phyloP scores from a whole-genome alignment of 257 asterid genomes.

The Orobanche coerulescens region DNA sequence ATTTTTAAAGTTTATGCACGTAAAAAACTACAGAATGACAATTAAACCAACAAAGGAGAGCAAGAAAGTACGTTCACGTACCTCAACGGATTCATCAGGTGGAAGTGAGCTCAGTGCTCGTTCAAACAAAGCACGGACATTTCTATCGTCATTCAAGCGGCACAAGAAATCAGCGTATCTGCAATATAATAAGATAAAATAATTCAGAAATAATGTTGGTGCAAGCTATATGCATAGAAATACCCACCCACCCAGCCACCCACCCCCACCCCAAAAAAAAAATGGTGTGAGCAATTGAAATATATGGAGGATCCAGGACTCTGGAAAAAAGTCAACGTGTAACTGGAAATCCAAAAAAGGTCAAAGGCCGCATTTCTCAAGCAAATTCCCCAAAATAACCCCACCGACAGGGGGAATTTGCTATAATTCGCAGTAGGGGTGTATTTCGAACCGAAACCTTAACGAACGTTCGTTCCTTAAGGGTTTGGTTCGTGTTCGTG shows the following conservation, averaged over 20 bases:
- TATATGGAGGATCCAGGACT: background rate
- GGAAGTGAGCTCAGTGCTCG: slow-evolving; percentile 92
- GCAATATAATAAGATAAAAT: slow-evolving; percentile 28
- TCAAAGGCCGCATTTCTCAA: too few relatives aligned
- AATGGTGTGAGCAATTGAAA: background rate
- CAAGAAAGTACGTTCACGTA: slow-evolving; percentile 17
- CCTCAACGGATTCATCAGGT: slow-evolving; percentile 93
- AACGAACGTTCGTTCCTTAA: too few relatives aligned
- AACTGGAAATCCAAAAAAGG: background rate
- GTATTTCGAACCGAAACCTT: too few relatives aligned
- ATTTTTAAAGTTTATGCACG: background rate
- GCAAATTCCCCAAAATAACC: too few relatives aligned
- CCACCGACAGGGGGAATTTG: too few relatives aligned
- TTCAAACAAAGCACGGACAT: slow-evolving; percentile 93
- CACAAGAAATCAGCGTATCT: slow-evolving; percentile 94
- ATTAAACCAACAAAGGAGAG: background rate
- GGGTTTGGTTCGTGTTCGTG: too few relatives aligned
- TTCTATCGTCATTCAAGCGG: slow-evolving; percentile 91
- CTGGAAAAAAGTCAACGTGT: background rate
- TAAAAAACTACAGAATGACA: background rate
- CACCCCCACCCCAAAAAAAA: too few relatives aligned
- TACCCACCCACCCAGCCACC: too few relatives aligned
- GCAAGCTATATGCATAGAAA: background rate
- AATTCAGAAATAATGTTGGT: background rate
- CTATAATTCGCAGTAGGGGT: too few relatives aligned